These are phyloP conservation scores for Sanguinoderma infundibulare DNA, from an alignment of 1,284 basidiomycete genomes.

Conservation along the genomic window DNA sequence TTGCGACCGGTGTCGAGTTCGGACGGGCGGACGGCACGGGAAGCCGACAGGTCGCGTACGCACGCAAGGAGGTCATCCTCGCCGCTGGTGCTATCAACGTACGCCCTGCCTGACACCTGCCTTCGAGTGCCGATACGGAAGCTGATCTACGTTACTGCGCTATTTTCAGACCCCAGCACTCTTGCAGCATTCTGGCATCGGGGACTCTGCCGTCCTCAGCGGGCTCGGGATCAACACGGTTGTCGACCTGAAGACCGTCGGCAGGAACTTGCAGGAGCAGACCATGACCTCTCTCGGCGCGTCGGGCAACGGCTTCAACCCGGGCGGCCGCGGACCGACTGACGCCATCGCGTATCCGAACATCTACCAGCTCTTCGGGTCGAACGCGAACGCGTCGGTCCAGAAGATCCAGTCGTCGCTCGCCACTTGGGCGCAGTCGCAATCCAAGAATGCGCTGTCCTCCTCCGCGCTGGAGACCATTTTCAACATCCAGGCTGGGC, in stretches of 20 bases:
- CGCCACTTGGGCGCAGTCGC: slow-evolving; percentile 44
- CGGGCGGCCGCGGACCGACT: slow-evolving; percentile 31
- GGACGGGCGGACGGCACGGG: slow-evolving; percentile 30
- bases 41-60: slow-evolving; percentile 38
- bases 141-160: neutral
- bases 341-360: slow-evolving; percentile 48
- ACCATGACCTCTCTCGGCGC: slow-evolving; percentile 48
- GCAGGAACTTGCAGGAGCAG: slow-evolving; percentile 54
- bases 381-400: slow-evolving; percentile 37
- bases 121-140: neutral
- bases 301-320: slow-evolving; percentile 38
- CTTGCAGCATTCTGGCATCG: slow-evolving; percentile 51
- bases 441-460: slow-evolving; percentile 42
- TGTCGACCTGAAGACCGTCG: slow-evolving; percentile 46
- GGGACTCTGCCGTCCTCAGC: slow-evolving; percentile 42
- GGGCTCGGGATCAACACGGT: slow-evolving; percentile 44
- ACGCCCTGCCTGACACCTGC: neutral
- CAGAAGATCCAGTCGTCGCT: slow-evolving; percentile 40
- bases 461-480: slow-evolving; percentile 46
- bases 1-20: slow-evolving; percentile 62
- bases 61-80: slow-evolving; percentile 58
- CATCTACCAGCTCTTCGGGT: slow-evolving; percentile 48
- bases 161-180: slow-evolving; percentile 41
- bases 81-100: slow-evolving; percentile 45
- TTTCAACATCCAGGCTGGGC: slow-evolving; percentile 45